A percentile compares a stretch with the other conserved stretches of the same genome.
phyloP scores from a whole-genome alignment of 1,284 basidiomycete genomes.

The Sanguinoderma infundibulare region DNA sequence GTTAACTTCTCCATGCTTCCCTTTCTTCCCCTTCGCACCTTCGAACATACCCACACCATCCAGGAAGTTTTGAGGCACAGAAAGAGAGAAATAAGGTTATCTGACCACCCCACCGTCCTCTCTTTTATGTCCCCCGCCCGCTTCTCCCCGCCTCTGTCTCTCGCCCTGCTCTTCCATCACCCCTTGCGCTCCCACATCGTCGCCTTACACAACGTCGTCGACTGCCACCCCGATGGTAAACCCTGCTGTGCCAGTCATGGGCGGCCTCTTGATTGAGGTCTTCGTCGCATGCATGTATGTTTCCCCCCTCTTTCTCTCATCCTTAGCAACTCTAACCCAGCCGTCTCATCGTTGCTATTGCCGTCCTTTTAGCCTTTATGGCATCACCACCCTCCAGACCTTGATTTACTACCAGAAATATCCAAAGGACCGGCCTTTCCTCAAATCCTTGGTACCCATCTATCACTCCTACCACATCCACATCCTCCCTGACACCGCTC shows the following conservation, averaged over 20 bases:
- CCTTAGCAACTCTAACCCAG: background rate
- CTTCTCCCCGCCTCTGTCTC: background rate
- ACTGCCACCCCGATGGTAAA: background rate
- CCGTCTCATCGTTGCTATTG: background rate
- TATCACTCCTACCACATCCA: background rate
- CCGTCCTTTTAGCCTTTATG: conserved; percentile 16
- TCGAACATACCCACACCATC: conserved; percentile 1
- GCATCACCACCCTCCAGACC: conserved; percentile 23
- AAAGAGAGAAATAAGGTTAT: conserved; percentile 1
- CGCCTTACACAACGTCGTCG: background rate
- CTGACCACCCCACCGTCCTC: background rate
- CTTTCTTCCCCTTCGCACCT: background rate
- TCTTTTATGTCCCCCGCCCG: background rate
- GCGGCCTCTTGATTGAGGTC: conserved; percentile 24
- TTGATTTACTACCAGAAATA: conserved; percentile 27
- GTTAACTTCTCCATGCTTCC: background rate
- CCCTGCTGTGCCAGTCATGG: conserved; percentile 19
- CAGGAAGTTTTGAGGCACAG: background rate
- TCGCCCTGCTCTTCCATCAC: background rate
- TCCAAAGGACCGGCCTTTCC: conserved; percentile 10
- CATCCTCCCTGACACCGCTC: background rate
- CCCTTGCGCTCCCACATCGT: background rate
- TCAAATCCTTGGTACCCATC: conserved; percentile 13
- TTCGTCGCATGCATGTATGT: conserved; percentile 26
- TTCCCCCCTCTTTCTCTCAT: background rate